Percentiles rank a stretch among this genome's conserved stretches.
Evolutionary conservation across 192 early-diverging fungal genomes (phyloP).

Genomic region (Backusella tarrabulga): DNA sequence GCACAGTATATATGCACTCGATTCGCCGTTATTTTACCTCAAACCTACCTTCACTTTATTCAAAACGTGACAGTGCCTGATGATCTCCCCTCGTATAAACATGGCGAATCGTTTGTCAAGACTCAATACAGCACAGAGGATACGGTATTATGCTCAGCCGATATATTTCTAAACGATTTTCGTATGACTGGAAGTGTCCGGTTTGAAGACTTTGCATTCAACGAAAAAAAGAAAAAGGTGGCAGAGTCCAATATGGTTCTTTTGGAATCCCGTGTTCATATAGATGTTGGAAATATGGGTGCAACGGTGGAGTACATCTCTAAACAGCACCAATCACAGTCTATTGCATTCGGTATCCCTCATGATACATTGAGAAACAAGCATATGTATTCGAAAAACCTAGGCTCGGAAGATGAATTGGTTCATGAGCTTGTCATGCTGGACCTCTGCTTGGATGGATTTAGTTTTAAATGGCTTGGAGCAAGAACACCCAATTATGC

Average conservation of each 20-base stretch:
- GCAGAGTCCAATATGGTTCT: conserved; percentile 46
- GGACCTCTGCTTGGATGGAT: conserved; percentile 40
- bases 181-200: conserved; percentile 49
- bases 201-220: conserved; percentile 49
- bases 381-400: conserved; percentile 19
- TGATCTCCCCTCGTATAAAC: conserved; percentile 44
- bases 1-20: conserved; percentile 49
- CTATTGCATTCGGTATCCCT: conserved; percentile 62
- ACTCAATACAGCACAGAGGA: conserved; percentile 60
- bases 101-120: conserved; percentile 47
- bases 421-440: conserved; percentile 49
- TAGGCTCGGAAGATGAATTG: conserved; percentile 27
- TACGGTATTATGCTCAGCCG: conserved; percentile 60
- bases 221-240: conserved; percentile 43
- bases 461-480: conserved; percentile 48
- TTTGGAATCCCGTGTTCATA: conserved; percentile 50
- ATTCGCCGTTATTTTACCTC: conserved; percentile 54
- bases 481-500: conserved; percentile 49
- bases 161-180: conserved; percentile 56
- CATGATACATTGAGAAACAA: conserved; percentile 35
- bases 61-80: conserved; percentile 72
- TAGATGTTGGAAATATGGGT: conserved; percentile 53
- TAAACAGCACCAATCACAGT: neutral
- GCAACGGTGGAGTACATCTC: conserved; percentile 58
- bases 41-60: conserved; percentile 61